phyloP scores from a whole-genome alignment of 352 stramenopile species.

The Pythium myriotylum region DNA sequence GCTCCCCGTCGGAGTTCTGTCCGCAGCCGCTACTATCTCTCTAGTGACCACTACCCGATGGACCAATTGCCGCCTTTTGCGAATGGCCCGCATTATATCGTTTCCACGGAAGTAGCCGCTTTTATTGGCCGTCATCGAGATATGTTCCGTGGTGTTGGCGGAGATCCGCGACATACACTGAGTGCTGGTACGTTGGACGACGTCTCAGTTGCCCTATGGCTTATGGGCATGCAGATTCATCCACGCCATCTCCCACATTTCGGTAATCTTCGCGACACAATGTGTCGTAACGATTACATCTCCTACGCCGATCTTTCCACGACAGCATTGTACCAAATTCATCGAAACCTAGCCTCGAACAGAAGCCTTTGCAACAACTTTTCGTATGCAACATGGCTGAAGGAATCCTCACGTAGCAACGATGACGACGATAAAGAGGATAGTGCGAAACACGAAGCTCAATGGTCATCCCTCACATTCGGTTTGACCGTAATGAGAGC shows the following conservation, averaged over 20 bases:
- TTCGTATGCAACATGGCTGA: constrained; percentile 41
- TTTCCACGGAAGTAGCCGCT: constrained; percentile 33
- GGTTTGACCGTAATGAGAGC: background rate
- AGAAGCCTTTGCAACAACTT: constrained; percentile 47
- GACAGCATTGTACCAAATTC: constrained; percentile 46
- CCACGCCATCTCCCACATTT: constrained; percentile 43
- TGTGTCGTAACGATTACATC: constrained; percentile 39
- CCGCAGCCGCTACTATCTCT: constrained; percentile 22
- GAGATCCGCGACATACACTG: background rate
- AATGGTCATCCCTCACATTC: too few species aligned
- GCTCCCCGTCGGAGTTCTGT: constrained; percentile 3
- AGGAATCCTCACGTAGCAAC: background rate
- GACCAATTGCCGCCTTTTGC: constrained; percentile 36
- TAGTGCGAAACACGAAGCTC: too few species aligned
- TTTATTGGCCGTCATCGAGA: constrained; percentile 31
- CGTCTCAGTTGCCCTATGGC: constrained; percentile 59
- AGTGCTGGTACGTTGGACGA: constrained; percentile 49
- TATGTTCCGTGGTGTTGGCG: constrained; percentile 17
- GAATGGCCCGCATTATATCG: constrained; percentile 42
- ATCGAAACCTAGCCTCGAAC: constrained; percentile 36
- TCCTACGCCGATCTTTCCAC: constrained; percentile 54
- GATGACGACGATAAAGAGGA: background rate
- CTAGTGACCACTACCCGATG: constrained; percentile 31
- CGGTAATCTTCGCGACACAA: constrained; percentile 37
- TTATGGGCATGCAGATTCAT: constrained; percentile 51